Percentiles rank a stretch among this genome's conserved stretches.
These are phyloP conservation scores for Fusarium sp. DNA, from an alignment of 2,329 filamentous ascomycete species.

Conservation along the genomic window DNA sequence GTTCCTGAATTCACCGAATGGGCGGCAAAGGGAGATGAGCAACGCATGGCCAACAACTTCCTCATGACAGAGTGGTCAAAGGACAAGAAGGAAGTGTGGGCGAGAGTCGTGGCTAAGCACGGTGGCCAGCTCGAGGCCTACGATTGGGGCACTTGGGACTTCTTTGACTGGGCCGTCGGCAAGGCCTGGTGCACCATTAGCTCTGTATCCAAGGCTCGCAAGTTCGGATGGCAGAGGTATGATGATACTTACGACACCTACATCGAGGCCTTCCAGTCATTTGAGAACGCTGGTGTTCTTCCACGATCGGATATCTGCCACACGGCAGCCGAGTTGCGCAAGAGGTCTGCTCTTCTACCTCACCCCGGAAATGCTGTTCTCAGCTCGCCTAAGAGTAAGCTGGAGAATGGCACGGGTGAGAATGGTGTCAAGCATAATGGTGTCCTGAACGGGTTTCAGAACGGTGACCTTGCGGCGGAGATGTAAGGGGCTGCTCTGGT, in stretches of 20 bases:
- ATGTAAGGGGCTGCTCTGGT: not conserved
- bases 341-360: not conserved
- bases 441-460: not conserved
- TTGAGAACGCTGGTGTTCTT: constrained; percentile 32
- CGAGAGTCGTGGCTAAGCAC: constrained; percentile 25
- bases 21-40: constrained; percentile 23
- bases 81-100: constrained; percentile 30
- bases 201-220: constrained; percentile 26
- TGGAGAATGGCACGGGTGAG: not conserved
- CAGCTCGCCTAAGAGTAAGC: not conserved
- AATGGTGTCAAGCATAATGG: not conserved
- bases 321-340: not conserved
- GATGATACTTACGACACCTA: constrained; percentile 32
- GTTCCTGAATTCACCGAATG: constrained; percentile 22
- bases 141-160: constrained; percentile 34
- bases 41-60: constrained; percentile 30
- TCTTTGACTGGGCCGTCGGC: constrained; percentile 34
- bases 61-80: constrained; percentile 30
- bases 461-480: not conserved
- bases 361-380: constrained; percentile 21
- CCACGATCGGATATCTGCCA: constrained; percentile 6
- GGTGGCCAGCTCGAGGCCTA: constrained; percentile 27
- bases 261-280: constrained; percentile 28
- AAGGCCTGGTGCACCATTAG: constrained; percentile 32
- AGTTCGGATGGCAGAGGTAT: constrained; percentile 32